Evolutionary conservation across 768 basidiomycete species (phyloP), one percentile per base, ranked within the genome.

Genomic region (Fomitopsis serialis): DNA sequence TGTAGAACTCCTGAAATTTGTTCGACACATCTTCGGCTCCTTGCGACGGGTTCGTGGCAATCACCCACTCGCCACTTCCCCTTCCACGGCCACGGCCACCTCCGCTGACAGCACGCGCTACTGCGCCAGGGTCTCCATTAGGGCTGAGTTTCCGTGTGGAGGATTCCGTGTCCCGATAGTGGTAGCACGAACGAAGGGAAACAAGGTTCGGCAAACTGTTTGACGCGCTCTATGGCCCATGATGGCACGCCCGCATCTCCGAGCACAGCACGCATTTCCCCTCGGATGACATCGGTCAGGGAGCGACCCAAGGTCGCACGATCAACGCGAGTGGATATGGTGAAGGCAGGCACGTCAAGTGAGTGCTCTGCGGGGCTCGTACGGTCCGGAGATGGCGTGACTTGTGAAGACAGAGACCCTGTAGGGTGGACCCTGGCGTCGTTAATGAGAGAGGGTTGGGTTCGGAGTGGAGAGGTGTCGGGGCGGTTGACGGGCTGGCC

Each of bases 1-100:
- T 68, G 63, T 89, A 89, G 61, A 96, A 89, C 40, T 79, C 78
- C 66, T 95, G 92, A 51, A 93, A 72, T 43, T 67, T 68, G n/a
- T 70, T 65, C 1, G 76, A 68, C 17, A 75, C 68, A 25, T 82
- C 82, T 24, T 85, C 85, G 0, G 77, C 71, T 12, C 70, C 79
- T 22, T 68, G 61, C 15, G 54, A 52, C 11, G 50, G 25, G 8
- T 21, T 24, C 2, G 37, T 50, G 23, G 24, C 40, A 29, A 58
- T 15, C 23, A 56, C 56, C 29, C 50, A 57, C 34, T 57, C 60
- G 12, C 52, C 49, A 6, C 56, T 57, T 47, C 52, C 47, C 13
- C 22, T 46, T 12, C 47, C 24, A 13, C 49, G 45, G 15, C 53
- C 53, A 23, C 49, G 49, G 13, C 49, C 49, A 13, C 53, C 54